Conservation (phyloP, 768 basidiomycete species). For the Botryobasidium botryosum region DNA sequence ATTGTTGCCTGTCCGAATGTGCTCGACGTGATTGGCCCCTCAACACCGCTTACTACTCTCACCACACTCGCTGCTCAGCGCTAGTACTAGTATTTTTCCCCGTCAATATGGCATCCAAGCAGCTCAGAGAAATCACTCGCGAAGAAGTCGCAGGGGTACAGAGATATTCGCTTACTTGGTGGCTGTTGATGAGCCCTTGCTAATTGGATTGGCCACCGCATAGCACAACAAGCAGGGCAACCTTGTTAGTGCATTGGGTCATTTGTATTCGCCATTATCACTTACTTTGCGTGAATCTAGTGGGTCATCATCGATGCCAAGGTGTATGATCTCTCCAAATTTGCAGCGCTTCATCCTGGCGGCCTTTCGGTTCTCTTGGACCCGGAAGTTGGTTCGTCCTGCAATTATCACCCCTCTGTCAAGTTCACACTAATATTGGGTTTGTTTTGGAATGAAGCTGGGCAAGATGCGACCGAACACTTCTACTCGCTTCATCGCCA, state of each 20-base stretch:
- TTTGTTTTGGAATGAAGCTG: constrained; percentile 26
- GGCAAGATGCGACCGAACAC: constrained; percentile 55
- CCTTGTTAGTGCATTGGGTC: constrained; percentile 21
- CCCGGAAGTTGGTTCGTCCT: constrained; percentile 20
- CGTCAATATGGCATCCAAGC: neutral
- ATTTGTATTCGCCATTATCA: neutral
- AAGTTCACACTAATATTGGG: neutral
- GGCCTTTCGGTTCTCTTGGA: constrained; percentile 60
- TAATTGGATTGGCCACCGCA: neutral
- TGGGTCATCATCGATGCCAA: constrained; percentile 72
- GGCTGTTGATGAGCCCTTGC: neutral
- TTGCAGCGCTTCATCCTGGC: constrained; percentile 72
- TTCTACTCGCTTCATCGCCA: constrained; percentile 79
- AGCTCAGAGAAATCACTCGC: constrained; percentile 5
- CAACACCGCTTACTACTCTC: too few species aligned
- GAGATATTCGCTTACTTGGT: constrained; percentile 2
- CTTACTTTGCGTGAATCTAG: constrained; percentile 21
- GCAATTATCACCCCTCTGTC: neutral
- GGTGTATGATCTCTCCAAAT: constrained; percentile 66
- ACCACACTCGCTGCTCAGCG: too few species aligned
- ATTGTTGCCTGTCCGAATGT: too few species aligned
- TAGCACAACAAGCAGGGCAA: constrained; percentile 68
- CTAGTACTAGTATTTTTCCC: too few species aligned
- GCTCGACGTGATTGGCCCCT: too few species aligned
- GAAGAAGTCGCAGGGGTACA: constrained; percentile 56